Evolutionary conservation across 768 basidiomycete genomes (phyloP).

Genomic region (Amanita subjunquillea): DNA sequence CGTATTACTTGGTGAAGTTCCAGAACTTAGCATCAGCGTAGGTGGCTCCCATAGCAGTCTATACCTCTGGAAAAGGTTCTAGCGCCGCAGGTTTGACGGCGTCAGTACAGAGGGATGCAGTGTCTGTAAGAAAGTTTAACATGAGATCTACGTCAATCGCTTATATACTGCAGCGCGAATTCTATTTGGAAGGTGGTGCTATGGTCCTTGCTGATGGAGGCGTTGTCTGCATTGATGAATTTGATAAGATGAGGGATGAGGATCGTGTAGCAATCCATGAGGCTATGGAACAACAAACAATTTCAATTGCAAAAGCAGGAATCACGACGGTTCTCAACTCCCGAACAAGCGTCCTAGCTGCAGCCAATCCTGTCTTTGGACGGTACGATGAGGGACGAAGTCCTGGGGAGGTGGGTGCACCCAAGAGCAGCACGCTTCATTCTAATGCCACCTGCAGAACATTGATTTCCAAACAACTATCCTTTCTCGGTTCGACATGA

Average conservation of each 20-base stretch:
- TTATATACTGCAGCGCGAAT: conserved; percentile 62
- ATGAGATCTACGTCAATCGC: background rate
- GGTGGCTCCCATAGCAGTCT: conserved; percentile 97
- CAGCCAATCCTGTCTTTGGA: conserved; percentile 97
- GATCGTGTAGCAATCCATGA: conserved; percentile 99
- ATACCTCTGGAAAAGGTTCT: conserved; percentile 97
- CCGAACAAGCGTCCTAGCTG: conserved; percentile 89
- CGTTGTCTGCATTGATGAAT: conserved; percentile 98
- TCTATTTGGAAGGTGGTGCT: conserved; percentile 97
- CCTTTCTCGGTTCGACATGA: conserved; percentile 98
- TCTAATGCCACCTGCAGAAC: conserved; percentile 36
- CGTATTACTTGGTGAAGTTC: background rate
- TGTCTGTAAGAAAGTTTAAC: conserved; percentile 52
- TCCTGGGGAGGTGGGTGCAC: conserved; percentile 69
- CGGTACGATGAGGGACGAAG: conserved; percentile 95
- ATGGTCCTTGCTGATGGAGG: conserved; percentile 99
- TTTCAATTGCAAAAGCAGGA: conserved; percentile 98
- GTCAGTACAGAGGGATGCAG: conserved; percentile 88
- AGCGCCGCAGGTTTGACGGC: conserved; percentile 98
- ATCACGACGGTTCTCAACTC: conserved; percentile 98
- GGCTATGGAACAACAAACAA: conserved; percentile 99
- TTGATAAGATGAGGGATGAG: conserved; percentile 99
- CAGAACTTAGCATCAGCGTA: conserved; percentile 15
- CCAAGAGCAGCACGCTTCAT: background rate
- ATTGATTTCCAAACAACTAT: conserved; percentile 99